Evolutionary conservation across 768 basidiomycete genomes (phyloP).

Genomic region (Mycena leptocephala): DNA sequence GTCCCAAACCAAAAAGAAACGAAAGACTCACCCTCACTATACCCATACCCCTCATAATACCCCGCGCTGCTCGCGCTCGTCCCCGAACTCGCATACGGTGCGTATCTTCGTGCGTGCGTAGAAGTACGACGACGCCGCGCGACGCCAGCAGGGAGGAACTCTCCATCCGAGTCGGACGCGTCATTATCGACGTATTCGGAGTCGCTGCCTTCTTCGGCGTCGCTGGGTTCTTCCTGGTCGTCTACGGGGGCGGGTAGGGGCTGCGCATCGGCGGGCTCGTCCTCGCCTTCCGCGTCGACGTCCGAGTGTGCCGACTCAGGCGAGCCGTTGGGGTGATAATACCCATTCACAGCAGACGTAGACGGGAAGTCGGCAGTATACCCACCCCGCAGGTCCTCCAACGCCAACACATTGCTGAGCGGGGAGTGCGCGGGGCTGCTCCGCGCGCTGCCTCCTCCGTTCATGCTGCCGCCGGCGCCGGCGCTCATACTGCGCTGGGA

Average conservation of each 20-base stretch:
- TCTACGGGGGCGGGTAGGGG: not conserved
- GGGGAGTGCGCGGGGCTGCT: conserved; percentile 17
- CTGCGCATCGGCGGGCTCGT: not conserved
- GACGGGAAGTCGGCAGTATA: not conserved
- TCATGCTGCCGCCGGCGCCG: no score
- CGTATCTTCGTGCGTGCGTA: conserved; percentile 7
- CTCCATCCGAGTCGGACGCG: conserved; percentile 36
- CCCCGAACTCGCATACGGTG: conserved; percentile 23
- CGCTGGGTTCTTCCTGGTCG: conserved; percentile 35
- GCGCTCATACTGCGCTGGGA: not conserved
- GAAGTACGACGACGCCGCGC: not conserved
- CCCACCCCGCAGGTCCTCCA: not conserved
- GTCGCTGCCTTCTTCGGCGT: conserved; percentile 39
- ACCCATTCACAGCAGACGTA: not conserved
- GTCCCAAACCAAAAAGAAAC: not conserved
- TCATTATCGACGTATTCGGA: conserved; percentile 37
- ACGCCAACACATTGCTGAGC: not conserved
- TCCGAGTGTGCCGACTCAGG: not conserved
- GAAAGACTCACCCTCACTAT: not conserved
- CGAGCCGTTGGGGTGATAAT: not conserved
- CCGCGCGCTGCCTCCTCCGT: not conserved
- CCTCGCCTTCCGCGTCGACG: not conserved
- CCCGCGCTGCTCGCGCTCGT: not conserved
- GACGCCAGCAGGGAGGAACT: conserved; percentile 28
- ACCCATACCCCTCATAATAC: conserved; percentile 1